phyloP scores from a whole-genome alignment of 1,284 basidiomycete genomes.

The Bjerkandera adusta region DNA sequence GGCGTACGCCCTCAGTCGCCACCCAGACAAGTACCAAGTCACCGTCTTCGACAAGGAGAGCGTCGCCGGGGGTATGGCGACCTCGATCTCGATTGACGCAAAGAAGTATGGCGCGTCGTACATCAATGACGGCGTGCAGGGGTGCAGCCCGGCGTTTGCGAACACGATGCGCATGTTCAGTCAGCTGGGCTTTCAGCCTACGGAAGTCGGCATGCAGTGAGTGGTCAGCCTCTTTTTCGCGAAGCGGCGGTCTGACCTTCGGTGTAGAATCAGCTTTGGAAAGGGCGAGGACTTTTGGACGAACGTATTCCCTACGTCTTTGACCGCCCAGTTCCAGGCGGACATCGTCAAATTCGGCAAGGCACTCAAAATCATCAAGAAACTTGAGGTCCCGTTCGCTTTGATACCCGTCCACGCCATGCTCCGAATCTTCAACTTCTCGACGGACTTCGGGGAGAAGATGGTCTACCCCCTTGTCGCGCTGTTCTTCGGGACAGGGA shows the following conservation, averaged over 20 bases:
- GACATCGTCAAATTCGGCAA: conserved; percentile 62
- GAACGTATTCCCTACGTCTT: conserved; percentile 59
- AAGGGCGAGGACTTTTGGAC: conserved; percentile 64
- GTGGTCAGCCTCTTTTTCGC: conserved; percentile 8
- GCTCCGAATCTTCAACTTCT: conserved; percentile 57
- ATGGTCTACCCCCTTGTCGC: conserved; percentile 59
- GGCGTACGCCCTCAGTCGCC: conserved; percentile 51
- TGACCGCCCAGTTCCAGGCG: conserved; percentile 44
- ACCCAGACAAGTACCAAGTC: conserved; percentile 55
- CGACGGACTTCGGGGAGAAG: conserved; percentile 53
- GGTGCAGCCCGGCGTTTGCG: conserved; percentile 56
- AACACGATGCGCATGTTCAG: conserved; percentile 60
- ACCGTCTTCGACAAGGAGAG: conserved; percentile 52
- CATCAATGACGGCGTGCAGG: conserved; percentile 60
- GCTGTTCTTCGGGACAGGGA: conserved; percentile 60
- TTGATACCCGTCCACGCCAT: conserved; percentile 59
- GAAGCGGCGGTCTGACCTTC: background rate
- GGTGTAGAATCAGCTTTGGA: conserved; percentile 52
- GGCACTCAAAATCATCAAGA: conserved; percentile 51
- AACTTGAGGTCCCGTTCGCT: conserved; percentile 53
- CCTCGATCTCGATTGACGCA: conserved; percentile 50
- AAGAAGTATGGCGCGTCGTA: conserved; percentile 48
- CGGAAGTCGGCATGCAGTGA: conserved; percentile 54
- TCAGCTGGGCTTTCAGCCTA: conserved; percentile 48
- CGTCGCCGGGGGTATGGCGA: conserved; percentile 59